Evolutionary conservation across 768 basidiomycete species (phyloP).

Genomic region (Termitomyces sp.): DNA sequence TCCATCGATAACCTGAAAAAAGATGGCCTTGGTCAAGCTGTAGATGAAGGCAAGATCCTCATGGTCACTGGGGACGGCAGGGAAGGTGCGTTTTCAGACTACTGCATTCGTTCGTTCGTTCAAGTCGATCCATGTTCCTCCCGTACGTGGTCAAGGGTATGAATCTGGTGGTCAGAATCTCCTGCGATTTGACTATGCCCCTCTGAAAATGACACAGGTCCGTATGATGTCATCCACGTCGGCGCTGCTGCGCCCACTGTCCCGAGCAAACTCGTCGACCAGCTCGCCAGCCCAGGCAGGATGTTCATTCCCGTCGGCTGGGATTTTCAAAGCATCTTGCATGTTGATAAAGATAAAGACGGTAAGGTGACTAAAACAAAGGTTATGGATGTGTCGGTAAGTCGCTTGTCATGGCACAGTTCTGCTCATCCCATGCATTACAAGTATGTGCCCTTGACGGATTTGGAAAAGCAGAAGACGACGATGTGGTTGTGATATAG

Average conservation of each 20-base stretch:
- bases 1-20: conserved; percentile 59
- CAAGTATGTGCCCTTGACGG: conserved; percentile 70
- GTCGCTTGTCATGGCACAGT: conserved; percentile 19
- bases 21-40: conserved; percentile 54
- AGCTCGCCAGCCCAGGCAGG: conserved; percentile 67
- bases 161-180: conserved; percentile 22
- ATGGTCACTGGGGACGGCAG: conserved; percentile 79
- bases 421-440: no score
- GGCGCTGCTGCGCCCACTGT: conserved; percentile 83
- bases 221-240: conserved; percentile 86
- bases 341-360: conserved; percentile 71
- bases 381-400: conserved; percentile 79
- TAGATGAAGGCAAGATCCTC: conserved; percentile 51
- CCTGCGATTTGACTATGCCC: background rate
- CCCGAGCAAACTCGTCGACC: conserved; percentile 68
- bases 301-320: conserved; percentile 94
- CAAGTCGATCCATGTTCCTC: no score
- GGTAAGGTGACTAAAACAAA: conserved; percentile 60
- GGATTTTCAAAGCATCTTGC: conserved; percentile 52
- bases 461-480: conserved; percentile 37
- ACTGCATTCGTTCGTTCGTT: no score
- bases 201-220: conserved; percentile 29
- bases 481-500: no score
- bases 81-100: conserved; percentile 39
- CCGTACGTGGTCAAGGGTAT: conserved; percentile 23